Percentiles rank a stretch among this genome's conserved stretches.
These are phyloP conservation scores for Flagelloscypha sp. DNA, from an alignment of 768 basidiomycete species.

Conservation along the genomic window DNA sequence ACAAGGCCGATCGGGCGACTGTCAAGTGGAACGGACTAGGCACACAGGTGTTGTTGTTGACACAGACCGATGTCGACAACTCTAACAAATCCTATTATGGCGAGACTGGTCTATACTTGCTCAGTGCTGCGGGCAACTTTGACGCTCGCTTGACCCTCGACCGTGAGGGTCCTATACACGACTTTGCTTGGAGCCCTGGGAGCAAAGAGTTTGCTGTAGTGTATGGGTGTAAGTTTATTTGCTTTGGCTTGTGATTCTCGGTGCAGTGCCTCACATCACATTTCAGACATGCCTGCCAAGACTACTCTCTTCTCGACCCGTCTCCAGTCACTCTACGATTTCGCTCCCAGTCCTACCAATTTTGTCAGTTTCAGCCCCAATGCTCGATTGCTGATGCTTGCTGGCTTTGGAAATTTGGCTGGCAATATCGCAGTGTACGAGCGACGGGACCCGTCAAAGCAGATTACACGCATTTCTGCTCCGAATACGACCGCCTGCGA, in stretches of 20 bases:
- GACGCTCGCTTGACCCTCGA: conserved; percentile 84
- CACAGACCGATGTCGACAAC: conserved; percentile 95
- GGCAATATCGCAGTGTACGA: conserved; percentile 93
- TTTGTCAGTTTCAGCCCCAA: conserved; percentile 94
- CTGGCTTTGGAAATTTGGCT: conserved; percentile 94
- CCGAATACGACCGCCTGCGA: conserved; percentile 92
- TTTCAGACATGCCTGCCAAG: conserved; percentile 89
- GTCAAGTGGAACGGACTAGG: conserved; percentile 97
- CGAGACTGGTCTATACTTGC: conserved; percentile 89
- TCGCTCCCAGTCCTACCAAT: conserved; percentile 84
- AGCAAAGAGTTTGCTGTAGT: conserved; percentile 95
- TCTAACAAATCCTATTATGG: conserved; percentile 98
- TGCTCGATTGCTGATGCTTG: conserved; percentile 77
- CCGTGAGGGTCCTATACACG: conserved; percentile 97
- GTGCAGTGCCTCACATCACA: conserved; percentile 3
- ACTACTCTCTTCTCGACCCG: conserved; percentile 87
- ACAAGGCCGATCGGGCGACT: conserved; percentile 86
- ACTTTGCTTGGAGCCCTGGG: conserved; percentile 93
- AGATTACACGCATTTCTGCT: conserved; percentile 70
- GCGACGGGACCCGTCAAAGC: conserved; percentile 73
- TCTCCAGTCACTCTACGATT: conserved; percentile 81
- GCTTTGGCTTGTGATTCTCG: conserved; percentile 1
- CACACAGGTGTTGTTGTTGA: conserved; percentile 83
- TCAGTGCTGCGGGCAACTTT: conserved; percentile 88
- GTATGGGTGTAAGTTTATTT: conserved; percentile 76